phyloP scores from a whole-genome alignment of 805 yeast genomes.

The Candida odintsovae region DNA sequence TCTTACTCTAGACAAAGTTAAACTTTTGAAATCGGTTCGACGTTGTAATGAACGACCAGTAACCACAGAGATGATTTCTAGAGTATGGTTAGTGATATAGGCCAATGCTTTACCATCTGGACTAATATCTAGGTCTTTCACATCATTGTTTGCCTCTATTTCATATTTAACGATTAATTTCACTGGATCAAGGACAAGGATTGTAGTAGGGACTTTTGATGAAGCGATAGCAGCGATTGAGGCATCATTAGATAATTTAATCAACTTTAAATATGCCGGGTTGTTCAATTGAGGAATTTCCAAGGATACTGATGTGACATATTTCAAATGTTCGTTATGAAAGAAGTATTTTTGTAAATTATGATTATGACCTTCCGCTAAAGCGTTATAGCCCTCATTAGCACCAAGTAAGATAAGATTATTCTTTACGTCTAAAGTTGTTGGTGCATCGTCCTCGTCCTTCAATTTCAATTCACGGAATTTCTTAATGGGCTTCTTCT shows the following conservation, averaged over 20 bases:
- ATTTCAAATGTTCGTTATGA: conserved; percentile 64
- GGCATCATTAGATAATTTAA: conserved; percentile 53
- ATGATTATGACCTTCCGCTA: conserved; percentile 52
- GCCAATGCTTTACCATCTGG: conserved; percentile 66
- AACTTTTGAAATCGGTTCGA: conserved; percentile 29
- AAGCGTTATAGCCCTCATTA: conserved; percentile 59
- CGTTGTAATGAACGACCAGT: conserved; percentile 32
- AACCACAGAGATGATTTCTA: conserved; percentile 38
- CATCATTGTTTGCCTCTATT: conserved; percentile 51
- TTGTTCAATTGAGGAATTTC: conserved; percentile 33
- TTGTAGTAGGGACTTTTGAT: conserved; percentile 58
- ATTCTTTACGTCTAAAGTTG: conserved; percentile 59
- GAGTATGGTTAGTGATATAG: conserved; percentile 52
- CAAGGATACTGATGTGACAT: conserved; percentile 58
- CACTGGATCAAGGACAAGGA: conserved; percentile 57
- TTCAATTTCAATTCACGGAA: conserved; percentile 63
- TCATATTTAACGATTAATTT: conserved; percentile 51
- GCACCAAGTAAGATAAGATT: conserved; percentile 65
- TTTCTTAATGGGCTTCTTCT: conserved; percentile 47
- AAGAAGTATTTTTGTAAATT: conserved; percentile 67
- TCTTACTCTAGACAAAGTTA: conserved; percentile 28
- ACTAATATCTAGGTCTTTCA: conserved; percentile 62
- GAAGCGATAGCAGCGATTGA: conserved; percentile 67
- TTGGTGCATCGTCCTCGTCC: conserved; percentile 77
- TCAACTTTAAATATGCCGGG: conserved; percentile 46